Conservation (phyloP, 108 stramenopile species). For the Nannochloropsis gaditana region DNA sequence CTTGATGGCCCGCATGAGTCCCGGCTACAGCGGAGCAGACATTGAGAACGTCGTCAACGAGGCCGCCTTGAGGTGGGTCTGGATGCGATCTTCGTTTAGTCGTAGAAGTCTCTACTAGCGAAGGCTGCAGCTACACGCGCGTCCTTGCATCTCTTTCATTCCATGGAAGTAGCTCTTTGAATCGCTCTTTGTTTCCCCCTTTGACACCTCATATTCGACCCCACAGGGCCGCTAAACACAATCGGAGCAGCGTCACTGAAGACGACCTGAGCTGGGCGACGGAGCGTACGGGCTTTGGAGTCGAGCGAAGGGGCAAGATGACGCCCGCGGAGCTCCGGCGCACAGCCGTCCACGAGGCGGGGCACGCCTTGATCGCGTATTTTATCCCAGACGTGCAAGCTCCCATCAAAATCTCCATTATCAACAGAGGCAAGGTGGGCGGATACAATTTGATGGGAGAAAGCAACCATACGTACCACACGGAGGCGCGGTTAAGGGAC, state of each 20-base stretch:
- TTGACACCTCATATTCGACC: constrained; percentile 13
- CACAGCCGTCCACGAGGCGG: constrained; percentile 36
- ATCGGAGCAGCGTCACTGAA: constrained; percentile 10
- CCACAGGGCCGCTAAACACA: not conserved
- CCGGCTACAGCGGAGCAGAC: constrained; percentile 23
- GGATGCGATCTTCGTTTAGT: not conserved
- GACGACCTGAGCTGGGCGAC: constrained; percentile 26
- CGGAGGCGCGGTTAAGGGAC: constrained; percentile 9
- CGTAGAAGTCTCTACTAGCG: not conserved
- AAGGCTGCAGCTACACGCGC: not conserved
- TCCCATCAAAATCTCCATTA: constrained; percentile 24
- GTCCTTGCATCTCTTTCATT: not conserved
- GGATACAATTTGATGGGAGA: not conserved
- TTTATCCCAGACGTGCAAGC: not conserved
- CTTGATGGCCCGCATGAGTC: constrained; percentile 16
- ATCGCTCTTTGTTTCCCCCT: not conserved
- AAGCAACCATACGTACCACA: constrained; percentile 23
- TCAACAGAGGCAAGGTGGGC: constrained; percentile 12
- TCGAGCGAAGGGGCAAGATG: constrained; percentile 14
- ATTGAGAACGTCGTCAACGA: constrained; percentile 26
- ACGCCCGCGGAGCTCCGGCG: not conserved
- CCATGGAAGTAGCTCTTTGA: not conserved
- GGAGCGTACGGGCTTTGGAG: constrained; percentile 22
- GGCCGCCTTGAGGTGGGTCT: not conserved
- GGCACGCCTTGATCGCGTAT: constrained; percentile 30